Conservation (phyloP, 257 asterid genomes). For the Scutellaria galericulata region DNA sequence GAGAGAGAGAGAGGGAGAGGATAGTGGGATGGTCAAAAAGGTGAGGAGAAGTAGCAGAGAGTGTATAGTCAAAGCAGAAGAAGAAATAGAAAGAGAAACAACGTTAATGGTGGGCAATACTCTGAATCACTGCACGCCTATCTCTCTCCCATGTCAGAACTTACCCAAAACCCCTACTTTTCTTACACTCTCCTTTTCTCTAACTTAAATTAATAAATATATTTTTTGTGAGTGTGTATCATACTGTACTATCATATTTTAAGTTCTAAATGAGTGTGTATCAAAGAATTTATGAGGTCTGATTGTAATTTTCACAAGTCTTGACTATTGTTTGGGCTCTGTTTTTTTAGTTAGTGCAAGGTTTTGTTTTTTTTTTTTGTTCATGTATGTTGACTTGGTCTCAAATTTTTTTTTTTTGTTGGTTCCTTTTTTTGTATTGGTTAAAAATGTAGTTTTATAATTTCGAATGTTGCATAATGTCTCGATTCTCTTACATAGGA, state of each 20-base stretch:
- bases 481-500: conserved; percentile 47
- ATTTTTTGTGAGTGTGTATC: too few species aligned
- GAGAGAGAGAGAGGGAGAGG: not conserved
- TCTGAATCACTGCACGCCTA: conserved; percentile 13
- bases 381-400: too few species aligned
- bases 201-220: too few species aligned
- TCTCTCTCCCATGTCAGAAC: conserved; percentile 22
- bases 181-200: too few species aligned
- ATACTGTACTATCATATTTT: too few species aligned
- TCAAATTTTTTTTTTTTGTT: not conserved
- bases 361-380: too few species aligned
- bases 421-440: not conserved
- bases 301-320: too few species aligned
- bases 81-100: conserved; percentile 24
- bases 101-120: conserved; percentile 29
- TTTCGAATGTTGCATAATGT: too few species aligned
- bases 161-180: not conserved
- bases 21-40: conserved; percentile 33
- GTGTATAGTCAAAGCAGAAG: conserved; percentile 29
- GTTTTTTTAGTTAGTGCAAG: too few species aligned
- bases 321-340: too few species aligned
- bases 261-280: too few species aligned
- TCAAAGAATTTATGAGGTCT: too few species aligned
- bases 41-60: conserved; percentile 20
- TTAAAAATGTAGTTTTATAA: not conserved